A percentile compares a stretch with the other conserved stretches of the same genome.
Conservation (phyloP, 495 filamentous ascomycete genomes). For the Penicillium angulare region DNA sequence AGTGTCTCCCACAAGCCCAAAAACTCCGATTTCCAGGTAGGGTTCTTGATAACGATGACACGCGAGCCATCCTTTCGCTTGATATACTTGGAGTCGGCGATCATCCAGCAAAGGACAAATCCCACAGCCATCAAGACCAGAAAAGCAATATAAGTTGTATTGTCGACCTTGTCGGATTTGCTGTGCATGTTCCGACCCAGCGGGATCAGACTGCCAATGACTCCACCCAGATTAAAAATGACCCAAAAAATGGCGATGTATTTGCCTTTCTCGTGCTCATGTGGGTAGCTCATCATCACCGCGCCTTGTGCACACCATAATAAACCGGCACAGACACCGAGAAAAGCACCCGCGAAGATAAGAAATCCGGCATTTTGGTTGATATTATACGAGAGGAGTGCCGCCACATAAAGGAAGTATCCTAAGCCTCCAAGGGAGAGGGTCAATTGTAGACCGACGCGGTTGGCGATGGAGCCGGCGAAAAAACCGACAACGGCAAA, state of each 20-base stretch:
- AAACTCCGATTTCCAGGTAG: slow-evolving; percentile 76
- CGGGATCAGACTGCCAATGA: slow-evolving; percentile 83
- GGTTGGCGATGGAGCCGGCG: slow-evolving; percentile 75
- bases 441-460: slow-evolving; percentile 69
- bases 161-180: slow-evolving; percentile 59
- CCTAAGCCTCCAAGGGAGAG: slow-evolving; percentile 80
- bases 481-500: slow-evolving; percentile 88
- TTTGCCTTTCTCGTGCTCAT: slow-evolving; percentile 76
- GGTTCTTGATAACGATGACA: slow-evolving; percentile 84
- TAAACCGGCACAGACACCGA: slow-evolving; percentile 77
- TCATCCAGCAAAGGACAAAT: slow-evolving; percentile 65
- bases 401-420: slow-evolving; percentile 79
- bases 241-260: slow-evolving; percentile 93
- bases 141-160: slow-evolving; percentile 91
- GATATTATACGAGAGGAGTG: slow-evolving; percentile 80
- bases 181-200: slow-evolving; percentile 77
- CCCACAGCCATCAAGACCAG: slow-evolving; percentile 81
- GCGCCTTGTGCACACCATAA: slow-evolving; percentile 92
- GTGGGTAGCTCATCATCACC: slow-evolving; percentile 93
- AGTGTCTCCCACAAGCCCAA: slow-evolving; percentile 76
- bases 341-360: slow-evolving; percentile 56
- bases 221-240: slow-evolving; percentile 92
- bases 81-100: slow-evolving; percentile 76
- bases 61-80: slow-evolving; percentile 79
- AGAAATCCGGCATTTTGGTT: slow-evolving; percentile 59